A percentile compares a stretch with the other conserved stretches of the same genome.
These are phyloP conservation scores for Calonectria leucothoes DNA, from an alignment of 2,329 filamentous ascomycete genomes.

Conservation along the genomic window DNA sequence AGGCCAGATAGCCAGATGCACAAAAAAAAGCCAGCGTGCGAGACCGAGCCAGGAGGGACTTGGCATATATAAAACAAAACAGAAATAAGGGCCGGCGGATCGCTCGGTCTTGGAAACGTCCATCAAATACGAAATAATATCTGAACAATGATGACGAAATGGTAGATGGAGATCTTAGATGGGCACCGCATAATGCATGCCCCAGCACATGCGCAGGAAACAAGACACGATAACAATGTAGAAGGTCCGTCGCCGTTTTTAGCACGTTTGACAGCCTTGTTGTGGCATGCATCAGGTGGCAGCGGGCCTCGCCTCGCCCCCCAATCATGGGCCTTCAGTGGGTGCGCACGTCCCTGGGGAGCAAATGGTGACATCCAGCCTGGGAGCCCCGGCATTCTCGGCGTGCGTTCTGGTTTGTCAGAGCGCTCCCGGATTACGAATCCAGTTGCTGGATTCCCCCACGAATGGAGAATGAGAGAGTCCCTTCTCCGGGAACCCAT, in stretches of 20 bases:
- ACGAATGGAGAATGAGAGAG: background rate
- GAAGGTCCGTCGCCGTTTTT: slow-evolving; percentile 6
- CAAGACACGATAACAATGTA: background rate
- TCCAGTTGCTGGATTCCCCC: background rate
- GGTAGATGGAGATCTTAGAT: background rate
- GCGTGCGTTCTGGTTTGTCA: background rate
- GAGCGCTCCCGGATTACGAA: slow-evolving; percentile 3
- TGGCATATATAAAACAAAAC: background rate
- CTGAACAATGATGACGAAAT: background rate
- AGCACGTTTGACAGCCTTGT: slow-evolving; percentile 13
- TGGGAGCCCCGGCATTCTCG: background rate
- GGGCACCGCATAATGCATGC: background rate
- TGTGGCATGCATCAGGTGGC: slow-evolving; percentile 14
- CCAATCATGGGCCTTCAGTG: background rate
- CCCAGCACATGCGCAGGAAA: background rate
- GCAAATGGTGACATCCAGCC: background rate
- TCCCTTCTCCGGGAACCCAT: background rate
- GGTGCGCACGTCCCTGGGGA: background rate
- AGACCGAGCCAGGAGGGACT: background rate
- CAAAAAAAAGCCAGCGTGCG: background rate
- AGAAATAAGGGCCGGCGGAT: background rate
- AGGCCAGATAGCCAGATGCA: background rate
- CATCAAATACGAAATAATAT: background rate
- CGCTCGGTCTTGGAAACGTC: background rate
- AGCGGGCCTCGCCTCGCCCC: background rate